Evolutionary conservation across 2,329 filamentous ascomycete species (phyloP).

Genomic region (Lecanicillium sp.): DNA sequence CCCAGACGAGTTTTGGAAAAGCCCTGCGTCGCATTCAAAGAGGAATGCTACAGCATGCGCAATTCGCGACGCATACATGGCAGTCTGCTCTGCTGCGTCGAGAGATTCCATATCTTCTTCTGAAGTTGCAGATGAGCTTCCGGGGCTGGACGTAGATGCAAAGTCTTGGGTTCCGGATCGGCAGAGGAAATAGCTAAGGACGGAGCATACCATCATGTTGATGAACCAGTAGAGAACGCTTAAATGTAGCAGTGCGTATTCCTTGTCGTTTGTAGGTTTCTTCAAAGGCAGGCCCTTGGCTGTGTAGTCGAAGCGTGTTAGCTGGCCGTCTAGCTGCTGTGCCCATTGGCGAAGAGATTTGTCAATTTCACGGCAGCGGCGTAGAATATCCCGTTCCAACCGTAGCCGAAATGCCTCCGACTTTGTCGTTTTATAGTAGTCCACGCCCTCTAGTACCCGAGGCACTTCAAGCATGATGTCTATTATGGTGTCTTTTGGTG

Average conservation of each 20-base stretch:
- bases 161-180: neutral
- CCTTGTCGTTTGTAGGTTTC: slow-evolving; percentile 9
- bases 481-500: slow-evolving; percentile 20
- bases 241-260: slow-evolving; percentile 10
- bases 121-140: slow-evolving; percentile 5
- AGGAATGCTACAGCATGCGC: slow-evolving; percentile 6
- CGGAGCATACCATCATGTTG: slow-evolving; percentile 5
- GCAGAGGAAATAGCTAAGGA: slow-evolving; percentile 6
- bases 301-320: slow-evolving; percentile 10
- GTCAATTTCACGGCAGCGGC: slow-evolving; percentile 9
- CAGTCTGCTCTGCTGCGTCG: neutral
- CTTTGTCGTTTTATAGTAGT: slow-evolving; percentile 14
- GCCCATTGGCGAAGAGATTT: slow-evolving; percentile 9
- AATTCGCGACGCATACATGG: slow-evolving; percentile 3
- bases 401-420: slow-evolving; percentile 3
- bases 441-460: slow-evolving; percentile 17
- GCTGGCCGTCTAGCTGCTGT: slow-evolving; percentile 6
- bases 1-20: slow-evolving; percentile 4
- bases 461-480: slow-evolving; percentile 22
- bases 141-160: neutral
- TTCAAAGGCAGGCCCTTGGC: slow-evolving; percentile 6
- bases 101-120: no score
- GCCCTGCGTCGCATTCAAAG: slow-evolving; percentile 4
- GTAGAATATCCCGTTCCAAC: slow-evolving; percentile 5
- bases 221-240: slow-evolving; percentile 11